Conservation (phyloP, 2,329 filamentous ascomycete genomes). For the Fusarium kyushuense region DNA sequence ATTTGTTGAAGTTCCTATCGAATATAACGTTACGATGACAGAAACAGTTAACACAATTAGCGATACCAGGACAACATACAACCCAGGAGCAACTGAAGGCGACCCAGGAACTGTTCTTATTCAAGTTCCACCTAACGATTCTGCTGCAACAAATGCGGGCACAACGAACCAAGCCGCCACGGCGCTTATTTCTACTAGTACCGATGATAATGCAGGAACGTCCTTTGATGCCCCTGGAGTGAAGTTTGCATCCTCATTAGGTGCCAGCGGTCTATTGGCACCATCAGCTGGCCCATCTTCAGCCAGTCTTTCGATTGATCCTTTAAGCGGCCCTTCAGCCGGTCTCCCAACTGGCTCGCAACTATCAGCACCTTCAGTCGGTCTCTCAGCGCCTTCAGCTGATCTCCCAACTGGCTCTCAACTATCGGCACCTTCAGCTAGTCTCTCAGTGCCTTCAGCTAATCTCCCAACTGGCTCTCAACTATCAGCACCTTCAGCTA, state of each 20-base stretch:
- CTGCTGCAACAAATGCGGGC: not conserved
- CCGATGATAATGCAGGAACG: not conserved
- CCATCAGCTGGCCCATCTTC: too few relatives aligned
- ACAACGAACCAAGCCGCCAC: conserved; percentile 4
- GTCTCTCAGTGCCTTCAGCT: too few relatives aligned
- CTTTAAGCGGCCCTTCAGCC: too few relatives aligned
- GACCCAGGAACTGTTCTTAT: conserved; percentile 22
- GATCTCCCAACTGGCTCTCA: too few relatives aligned
- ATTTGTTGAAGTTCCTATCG: conserved; percentile 16
- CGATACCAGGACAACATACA: conserved; percentile 7
- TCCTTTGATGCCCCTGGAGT: not conserved
- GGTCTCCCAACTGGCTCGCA: too few relatives aligned
- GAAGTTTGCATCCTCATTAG: not conserved
- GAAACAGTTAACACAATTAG: conserved; percentile 11
- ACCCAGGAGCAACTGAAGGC: conserved; percentile 18
- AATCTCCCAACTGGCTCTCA: not conserved
- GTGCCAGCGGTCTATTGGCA: too few relatives aligned
- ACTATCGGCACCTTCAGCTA: too few relatives aligned
- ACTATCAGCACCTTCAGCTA: not conserved
- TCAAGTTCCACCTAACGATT: conserved; percentile 6
- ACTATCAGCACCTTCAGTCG: too few relatives aligned
- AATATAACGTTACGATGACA: conserved; percentile 10
- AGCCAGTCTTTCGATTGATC: too few relatives aligned
- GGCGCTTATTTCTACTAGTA: not conserved
- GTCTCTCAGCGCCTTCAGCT: too few relatives aligned